These are phyloP conservation scores for Elymus sibiricus DNA, from an alignment of 176 grass and related monocot species.

Conservation along the genomic window DNA sequence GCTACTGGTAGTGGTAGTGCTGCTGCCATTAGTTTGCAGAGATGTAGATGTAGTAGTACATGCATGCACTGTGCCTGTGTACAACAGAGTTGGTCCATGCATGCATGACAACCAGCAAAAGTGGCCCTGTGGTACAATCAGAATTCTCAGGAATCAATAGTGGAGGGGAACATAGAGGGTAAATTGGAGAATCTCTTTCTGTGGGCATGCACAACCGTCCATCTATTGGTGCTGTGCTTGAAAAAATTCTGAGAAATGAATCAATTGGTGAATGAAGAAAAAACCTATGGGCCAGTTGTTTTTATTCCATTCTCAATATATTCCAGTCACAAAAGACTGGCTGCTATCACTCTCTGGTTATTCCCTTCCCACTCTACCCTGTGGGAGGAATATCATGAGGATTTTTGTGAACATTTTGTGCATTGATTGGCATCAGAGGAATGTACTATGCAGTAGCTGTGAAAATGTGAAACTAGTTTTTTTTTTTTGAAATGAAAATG, in stretches of 20 bases:
- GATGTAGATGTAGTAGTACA: background rate
- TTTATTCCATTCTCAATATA: slow-evolving; percentile 24
- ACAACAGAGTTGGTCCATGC: slow-evolving; percentile 37
- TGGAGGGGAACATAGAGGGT: slow-evolving; percentile 13
- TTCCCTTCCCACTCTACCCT: slow-evolving; percentile 27
- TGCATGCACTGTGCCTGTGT: background rate
- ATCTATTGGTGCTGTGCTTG: background rate
- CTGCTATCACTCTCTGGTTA: slow-evolving; percentile 32
- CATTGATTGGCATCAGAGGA: slow-evolving; percentile 11
- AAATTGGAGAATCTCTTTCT: slow-evolving; percentile 48
- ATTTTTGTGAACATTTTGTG: slow-evolving; percentile 10
- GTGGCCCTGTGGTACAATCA: slow-evolving; percentile 35
- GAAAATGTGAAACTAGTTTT: background rate
- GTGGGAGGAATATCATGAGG: slow-evolving; percentile 38
- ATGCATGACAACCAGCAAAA: slow-evolving; percentile 40
- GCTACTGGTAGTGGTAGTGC: slow-evolving; percentile 11
- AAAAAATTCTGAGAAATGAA: background rate
- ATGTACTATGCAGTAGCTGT: background rate
- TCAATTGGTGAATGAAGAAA: background rate
- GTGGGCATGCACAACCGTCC: slow-evolving; percentile 19
- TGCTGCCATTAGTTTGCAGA: slow-evolving; percentile 39
- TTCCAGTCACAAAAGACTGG: slow-evolving; percentile 39
- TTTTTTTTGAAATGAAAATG: background rate
- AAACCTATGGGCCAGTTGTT: slow-evolving; percentile 2
- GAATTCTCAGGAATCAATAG: slow-evolving; percentile 13